Evolutionary conservation across 1,284 basidiomycete species (phyloP), one percentile per base, ranked within the genome.

Genomic region (Cronartium quercuum): DNA sequence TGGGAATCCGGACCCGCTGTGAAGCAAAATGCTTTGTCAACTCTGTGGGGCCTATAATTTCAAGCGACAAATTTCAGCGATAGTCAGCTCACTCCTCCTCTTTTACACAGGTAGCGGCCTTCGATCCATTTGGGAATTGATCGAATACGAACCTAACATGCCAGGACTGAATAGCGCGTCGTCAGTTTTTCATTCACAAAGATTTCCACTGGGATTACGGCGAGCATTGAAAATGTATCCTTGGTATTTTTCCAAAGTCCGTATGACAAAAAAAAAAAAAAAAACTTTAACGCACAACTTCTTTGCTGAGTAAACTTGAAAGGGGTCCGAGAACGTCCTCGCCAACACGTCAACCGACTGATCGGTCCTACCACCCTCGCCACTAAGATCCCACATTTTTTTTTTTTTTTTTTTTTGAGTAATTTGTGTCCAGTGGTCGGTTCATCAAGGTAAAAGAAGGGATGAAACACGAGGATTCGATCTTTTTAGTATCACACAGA

Each of bases 281-380:
- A 61, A 61, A 35, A n/a, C n/a, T n/a, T n/a, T 40, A 40, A 44
- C 67, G 44, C 7, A 71, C 68, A 94, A 95, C 42, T 90, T 87
- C 83, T 95, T 95, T 41, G 91, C 91, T 3, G 91, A 92, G 82
- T 86, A 94, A 1, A 95, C 94, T n/a, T 88, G 87, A 80, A 96
- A 95, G 21, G 88, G 85, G n/a, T 91, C 88, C 63, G 91, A 91
- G 81, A 90, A 92, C 2, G 89, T 87, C 81, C 92, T 88, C 7
- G 92, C 91, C 21, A 94, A 86, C 5, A 93, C 87, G 29, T 89
- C 88, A 62, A 88, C 88, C 71, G 86, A 80, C 75, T 85, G 85
- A 58, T 84, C 24, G 15, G 68, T 7, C 12, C 21, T 47, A 38
- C 21, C 34, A 18, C 21, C 21, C 37, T 64, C 29, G 44, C 42